Evolutionary conservation across 2,329 filamentous ascomycete species (phyloP).

Genomic region (Triangularia setosa): DNA sequence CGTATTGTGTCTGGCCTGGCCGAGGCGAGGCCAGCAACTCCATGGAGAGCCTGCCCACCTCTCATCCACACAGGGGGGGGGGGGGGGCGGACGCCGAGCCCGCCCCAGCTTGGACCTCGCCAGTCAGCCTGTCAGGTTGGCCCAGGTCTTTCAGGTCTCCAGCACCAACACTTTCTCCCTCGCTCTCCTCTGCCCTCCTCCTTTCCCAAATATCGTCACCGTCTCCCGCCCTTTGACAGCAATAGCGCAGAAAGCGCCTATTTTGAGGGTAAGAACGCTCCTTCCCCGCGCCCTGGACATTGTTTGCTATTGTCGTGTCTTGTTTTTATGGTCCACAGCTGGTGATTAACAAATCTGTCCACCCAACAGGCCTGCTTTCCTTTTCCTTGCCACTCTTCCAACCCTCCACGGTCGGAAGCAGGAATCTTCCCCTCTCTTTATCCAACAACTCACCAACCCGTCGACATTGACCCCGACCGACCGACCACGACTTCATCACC

Average conservation of each 20-base stretch:
- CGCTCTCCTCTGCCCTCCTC: constrained; percentile 13
- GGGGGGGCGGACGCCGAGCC: constrained; percentile 2
- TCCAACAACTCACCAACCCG: background rate
- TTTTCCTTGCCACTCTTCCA: constrained; percentile 10
- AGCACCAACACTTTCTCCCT: constrained; percentile 13
- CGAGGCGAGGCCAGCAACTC: constrained; percentile 13
- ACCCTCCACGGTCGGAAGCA: constrained; percentile 11
- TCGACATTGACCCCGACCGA: background rate
- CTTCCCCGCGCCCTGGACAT: background rate
- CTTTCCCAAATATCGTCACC: constrained; percentile 11
- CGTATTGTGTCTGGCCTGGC: constrained; percentile 11
- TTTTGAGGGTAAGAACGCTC: constrained; percentile 18
- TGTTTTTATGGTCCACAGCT: background rate
- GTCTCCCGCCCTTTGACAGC: constrained; percentile 13
- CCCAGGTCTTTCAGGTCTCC: constrained; percentile 17
- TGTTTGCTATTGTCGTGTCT: background rate
- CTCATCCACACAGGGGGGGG: background rate
- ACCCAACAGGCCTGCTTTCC: constrained; percentile 1
- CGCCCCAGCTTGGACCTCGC: background rate
- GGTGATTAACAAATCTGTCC: constrained; percentile 10
- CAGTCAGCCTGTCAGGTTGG: constrained; percentile 4
- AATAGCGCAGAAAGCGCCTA: constrained; percentile 11
- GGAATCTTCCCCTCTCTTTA: constrained; percentile 8
- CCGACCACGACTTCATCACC: background rate
- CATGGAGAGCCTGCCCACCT: constrained; percentile 1